Evolutionary conservation across 2,329 filamentous ascomycete species (phyloP), one percentile per base, ranked within the genome.

Genomic region (Pseudogymnoascus sp.): DNA sequence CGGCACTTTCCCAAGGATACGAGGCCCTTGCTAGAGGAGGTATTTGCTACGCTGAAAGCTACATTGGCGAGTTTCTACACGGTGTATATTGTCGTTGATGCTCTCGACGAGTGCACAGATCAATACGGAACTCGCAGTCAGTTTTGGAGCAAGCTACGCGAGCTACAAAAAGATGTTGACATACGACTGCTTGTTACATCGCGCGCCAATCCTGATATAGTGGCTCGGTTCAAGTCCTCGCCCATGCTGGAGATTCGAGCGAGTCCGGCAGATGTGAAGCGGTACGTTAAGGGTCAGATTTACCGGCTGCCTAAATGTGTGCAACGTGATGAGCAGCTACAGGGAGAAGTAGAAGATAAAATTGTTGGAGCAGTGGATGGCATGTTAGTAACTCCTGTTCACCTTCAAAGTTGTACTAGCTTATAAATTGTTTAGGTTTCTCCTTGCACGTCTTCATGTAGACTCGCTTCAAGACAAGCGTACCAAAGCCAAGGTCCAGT

Each of bases 171-270:
- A 1, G 30, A 35, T 2, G 20, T 37, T 20, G 35, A 58, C 14
- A 6, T 58, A 18, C 53, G 25, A 8, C 53, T 58, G 15, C 20
- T 58, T 15, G 11, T 14, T 14, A 58, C 53, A 20, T 58, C 53
- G 3, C 53, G 53, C 5, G 15, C 78, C 74, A 61, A 78, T 79
- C 61, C 84, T 82, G 25, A 83, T 77, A 58, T 83, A 80, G 15
- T 82, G 77, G 66, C 85, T 85, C 69, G 85, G 85, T 4, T 70
- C 68, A 11, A 80, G 30, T 35, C 15, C 20, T 35, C 9, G 8
- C 18, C 15, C 1, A 35, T 3, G 6, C 53, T 58, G 11, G 53
- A 58, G 35, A 22, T 58, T 37, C 53, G 30, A 3, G 53, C 53
- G 2, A 58, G 35, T 4, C 15, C 30, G 36, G 15, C 30, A 14